These are phyloP conservation scores for Fomitopsis schrenkii DNA, from an alignment of 1,284 basidiomycete genomes.

Conservation along the genomic window DNA sequence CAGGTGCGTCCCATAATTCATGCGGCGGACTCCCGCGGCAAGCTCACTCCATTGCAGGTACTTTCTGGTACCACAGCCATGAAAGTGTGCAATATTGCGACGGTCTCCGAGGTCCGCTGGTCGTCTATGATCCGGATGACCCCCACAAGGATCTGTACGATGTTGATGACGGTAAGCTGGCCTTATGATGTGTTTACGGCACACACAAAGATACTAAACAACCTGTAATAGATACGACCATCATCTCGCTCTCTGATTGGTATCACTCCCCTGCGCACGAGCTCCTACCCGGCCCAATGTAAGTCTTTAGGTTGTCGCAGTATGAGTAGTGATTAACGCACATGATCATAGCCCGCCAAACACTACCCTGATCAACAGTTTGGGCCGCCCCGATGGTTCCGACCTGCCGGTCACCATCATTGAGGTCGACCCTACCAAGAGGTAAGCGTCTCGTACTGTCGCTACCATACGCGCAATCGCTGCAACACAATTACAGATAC, in stretches of 20 bases:
- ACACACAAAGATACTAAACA: not conserved
- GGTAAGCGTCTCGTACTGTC: constrained; percentile 19
- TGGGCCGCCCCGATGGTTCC: constrained; percentile 27
- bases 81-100: constrained; percentile 32
- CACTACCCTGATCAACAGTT: constrained; percentile 50
- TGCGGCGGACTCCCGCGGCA: not conserved
- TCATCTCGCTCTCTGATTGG: constrained; percentile 27
- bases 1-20: constrained; percentile 20
- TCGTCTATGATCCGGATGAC: constrained; percentile 41
- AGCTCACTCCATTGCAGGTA: constrained; percentile 11
- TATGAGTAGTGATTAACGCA: not conserved
- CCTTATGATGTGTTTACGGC: not conserved
- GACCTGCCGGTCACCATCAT: constrained; percentile 29
- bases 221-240: constrained; percentile 18
- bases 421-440: constrained; percentile 16
- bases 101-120: constrained; percentile 30
- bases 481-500: constrained; percentile 18
- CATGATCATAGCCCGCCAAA: constrained; percentile 5
- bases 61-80: constrained; percentile 23
- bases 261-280: constrained; percentile 18
- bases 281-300: not conserved
- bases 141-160: constrained; percentile 37
- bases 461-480: too few species aligned
- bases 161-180: constrained; percentile 34
- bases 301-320: not conserved